A percentile compares a stretch with the other conserved stretches of the same genome.
Evolutionary conservation across 331 rosid genomes (phyloP).

Genomic region (Acacia concinna): DNA sequence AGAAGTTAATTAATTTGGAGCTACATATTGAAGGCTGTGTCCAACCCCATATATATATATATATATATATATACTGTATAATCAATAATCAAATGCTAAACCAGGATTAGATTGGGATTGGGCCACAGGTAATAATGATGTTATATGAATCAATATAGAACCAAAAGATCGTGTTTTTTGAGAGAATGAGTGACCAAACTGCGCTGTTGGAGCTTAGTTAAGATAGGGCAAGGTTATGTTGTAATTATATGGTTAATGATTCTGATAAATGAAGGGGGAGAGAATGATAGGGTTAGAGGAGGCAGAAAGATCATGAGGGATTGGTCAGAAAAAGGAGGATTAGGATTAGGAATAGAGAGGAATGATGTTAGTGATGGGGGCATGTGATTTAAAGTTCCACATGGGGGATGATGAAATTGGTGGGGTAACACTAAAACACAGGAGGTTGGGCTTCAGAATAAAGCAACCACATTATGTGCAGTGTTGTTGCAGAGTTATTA

Average conservation of each 20-base stretch:
- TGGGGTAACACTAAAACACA: slow-evolving; percentile 17
- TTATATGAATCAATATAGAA: slow-evolving; percentile 19
- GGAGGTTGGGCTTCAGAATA: slow-evolving; percentile 42
- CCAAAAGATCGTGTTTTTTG: background rate
- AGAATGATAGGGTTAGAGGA: slow-evolving; percentile 29
- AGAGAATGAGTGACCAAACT: slow-evolving; percentile 18
- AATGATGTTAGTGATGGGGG: slow-evolving; percentile 47
- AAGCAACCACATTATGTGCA: slow-evolving; percentile 33
- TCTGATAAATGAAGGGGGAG: slow-evolving; percentile 22
- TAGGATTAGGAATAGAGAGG: too few relatives aligned
- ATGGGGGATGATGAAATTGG: slow-evolving; percentile 22
- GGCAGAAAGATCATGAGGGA: slow-evolving; percentile 40
- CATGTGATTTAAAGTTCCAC: slow-evolving; percentile 47
- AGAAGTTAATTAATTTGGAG: slow-evolving; percentile 21
- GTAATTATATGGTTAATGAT: slow-evolving; percentile 32
- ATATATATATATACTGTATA: too few relatives aligned
- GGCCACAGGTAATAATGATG: slow-evolving; percentile 33
- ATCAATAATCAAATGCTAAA: slow-evolving; percentile 25
- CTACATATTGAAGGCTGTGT: slow-evolving; percentile 12
- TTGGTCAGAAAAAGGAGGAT: slow-evolving; percentile 39
- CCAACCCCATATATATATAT: slow-evolving; percentile 6
- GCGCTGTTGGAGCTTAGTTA: slow-evolving; percentile 16
- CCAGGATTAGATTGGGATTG: slow-evolving; percentile 21
- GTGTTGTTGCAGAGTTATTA: slow-evolving; percentile 33
- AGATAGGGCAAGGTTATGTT: slow-evolving; percentile 29